Evolutionary conservation across 306 rosid genomes (phyloP), one percentile per base, ranked within the genome.

Genomic region (Ormosia semicastrata): DNA sequence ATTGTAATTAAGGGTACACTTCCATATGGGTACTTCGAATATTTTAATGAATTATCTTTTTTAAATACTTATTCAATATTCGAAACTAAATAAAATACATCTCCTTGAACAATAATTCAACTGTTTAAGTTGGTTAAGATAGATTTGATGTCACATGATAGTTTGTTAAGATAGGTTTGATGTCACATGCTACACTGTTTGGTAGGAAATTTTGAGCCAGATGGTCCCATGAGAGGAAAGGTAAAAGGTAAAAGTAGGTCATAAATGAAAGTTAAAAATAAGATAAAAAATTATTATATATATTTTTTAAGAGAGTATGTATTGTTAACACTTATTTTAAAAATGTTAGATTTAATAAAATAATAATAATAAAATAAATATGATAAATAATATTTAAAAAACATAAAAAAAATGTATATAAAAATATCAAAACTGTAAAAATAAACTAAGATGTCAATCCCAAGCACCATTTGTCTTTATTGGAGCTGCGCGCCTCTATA

Each of bases 111-210:
- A n/a, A n/a, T 78, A 65, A 78, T 72, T 65, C 50, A 84, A 65
- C 66, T 33, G 81, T 66, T 84, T 66, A 83, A 50, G 83, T 78
- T 73, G 60, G 87, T 78, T 84, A 73, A 78, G 81, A 73, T 84
- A 65, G 80, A 83, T 78, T 83, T 83, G 83, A 78, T 83, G 29
- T 72, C 83, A 84, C 87, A 84, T 84, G 81, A 64, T 37, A 46
- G 81, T 60, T 72, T 47, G 85, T 86, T 76, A 17, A 40, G 77
- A 71, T 72, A 74, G 73, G 52, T 73, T 78, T 75, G 82, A 75
- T 80, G 34, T 75, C 85, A 78, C 86, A 76, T 85, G 85, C 29
- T 0, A 4, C 9, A 65, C 59, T 50, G 79, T 72, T 47, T 65
- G 71, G 76, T 77, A 34, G 46, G 77, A 67, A 71, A 33, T 36